These are phyloP conservation scores for Allantophomopsis cytisporea DNA, from an alignment of 2,329 filamentous ascomycete genomes.

Conservation along the genomic window DNA sequence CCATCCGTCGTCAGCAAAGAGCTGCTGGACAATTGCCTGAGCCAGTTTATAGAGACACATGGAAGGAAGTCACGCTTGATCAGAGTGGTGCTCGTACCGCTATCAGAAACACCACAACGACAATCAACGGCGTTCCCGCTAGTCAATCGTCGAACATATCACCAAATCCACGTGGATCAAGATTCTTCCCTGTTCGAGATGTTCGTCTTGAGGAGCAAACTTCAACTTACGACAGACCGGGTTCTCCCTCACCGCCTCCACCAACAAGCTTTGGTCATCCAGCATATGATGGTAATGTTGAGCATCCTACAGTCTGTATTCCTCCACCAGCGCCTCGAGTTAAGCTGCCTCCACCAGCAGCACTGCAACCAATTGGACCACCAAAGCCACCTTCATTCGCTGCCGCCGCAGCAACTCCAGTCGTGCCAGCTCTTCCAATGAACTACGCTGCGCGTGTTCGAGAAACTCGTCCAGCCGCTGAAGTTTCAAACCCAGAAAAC, in stretches of 20 bases:
- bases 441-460: conserved; percentile 18
- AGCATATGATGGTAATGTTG: conserved; percentile 52
- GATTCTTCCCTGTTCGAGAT: conserved; percentile 46
- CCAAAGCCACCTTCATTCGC: conserved; percentile 29
- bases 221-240: conserved; percentile 21
- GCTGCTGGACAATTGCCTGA: background rate
- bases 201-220: conserved; percentile 25
- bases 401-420: conserved; percentile 20
- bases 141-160: conserved; percentile 14
- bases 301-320: conserved; percentile 54
- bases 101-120: conserved; percentile 8
- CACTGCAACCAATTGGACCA: conserved; percentile 25
- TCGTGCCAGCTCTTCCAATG: conserved; percentile 11
- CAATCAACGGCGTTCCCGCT: conserved; percentile 7
- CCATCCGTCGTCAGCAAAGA: conserved; percentile 1
- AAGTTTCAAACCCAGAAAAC: conserved; percentile 21
- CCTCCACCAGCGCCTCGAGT: conserved; percentile 64
- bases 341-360: conserved; percentile 55
- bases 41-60: conserved; percentile 4
- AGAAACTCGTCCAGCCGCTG: conserved; percentile 20
- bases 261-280: conserved; percentile 59
- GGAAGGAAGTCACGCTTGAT: conserved; percentile 11
- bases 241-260: conserved; percentile 57
- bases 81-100: conserved; percentile 15
- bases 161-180: conserved; percentile 36